Base-by-base conservation (phyloP, 169 alveolate species). In the Cyclospora cayetanensis region DNA sequence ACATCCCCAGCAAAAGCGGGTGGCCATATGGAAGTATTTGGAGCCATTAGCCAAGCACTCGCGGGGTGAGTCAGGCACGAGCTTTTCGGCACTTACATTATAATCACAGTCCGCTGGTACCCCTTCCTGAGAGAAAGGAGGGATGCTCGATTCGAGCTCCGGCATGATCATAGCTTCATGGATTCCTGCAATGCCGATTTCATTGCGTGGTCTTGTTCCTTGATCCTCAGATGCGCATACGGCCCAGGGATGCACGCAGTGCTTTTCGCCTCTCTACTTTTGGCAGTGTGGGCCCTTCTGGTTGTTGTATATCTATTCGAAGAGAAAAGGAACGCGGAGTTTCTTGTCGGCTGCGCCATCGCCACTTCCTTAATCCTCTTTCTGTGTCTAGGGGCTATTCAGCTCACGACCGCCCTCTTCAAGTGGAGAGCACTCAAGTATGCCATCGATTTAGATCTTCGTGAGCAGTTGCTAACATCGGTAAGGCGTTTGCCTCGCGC, bases 391-490 rank as follows among this genome's bases (percentile, higher is more conserved):
- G 87, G 87, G 31, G 65, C 70, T 37, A 37, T 77, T 12, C 87
- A 77, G 68, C 25, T 46, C 46, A 77, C 66, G 22, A 68, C 46
- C 4, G 42, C 87, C 46, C 70, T 77, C 39, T 77, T 77, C 65
- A 77, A 77, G 68, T 77, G 87, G 87, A 77, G 60, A 41, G 65
- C 87, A 27, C 70, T 77, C n/a, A 77, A 77, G 27, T 77, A 37
- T 31, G 37, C 87, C 34, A 35, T 77, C n/a, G 87, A 77, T 31
- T 52, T 46, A 22, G 87, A 77, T 68, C 65, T 77, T 12, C 87
- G 66, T 20, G 68, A 77, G 70, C 68, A 52, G 31, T 27, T 77
- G 27, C 18, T 77, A 31, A 22, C 70, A 1, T 41, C 87, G 68
- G 87, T 77, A 43, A 77, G 87, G n/a, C n/a, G n/a, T n/a, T n/a